phyloP scores from a whole-genome alignment of 768 basidiomycete genomes.

The Boletus tomentosulus region DNA sequence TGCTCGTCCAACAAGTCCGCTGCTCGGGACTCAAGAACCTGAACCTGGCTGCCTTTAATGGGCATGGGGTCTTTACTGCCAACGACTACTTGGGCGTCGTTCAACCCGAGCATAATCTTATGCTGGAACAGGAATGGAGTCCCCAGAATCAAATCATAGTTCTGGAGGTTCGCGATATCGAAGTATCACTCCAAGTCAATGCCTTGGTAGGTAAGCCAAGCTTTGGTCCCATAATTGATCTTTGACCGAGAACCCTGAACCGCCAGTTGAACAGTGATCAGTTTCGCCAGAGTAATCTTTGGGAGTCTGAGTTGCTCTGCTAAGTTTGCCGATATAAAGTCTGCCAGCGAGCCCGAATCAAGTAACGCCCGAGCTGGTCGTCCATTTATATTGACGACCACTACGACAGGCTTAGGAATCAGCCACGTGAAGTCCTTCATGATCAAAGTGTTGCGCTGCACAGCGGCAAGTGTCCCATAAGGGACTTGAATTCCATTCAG shows the following conservation, averaged over 20 bases:
- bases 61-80: constrained; percentile 7
- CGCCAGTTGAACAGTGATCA: constrained; percentile 28
- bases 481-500: too few relatives aligned
- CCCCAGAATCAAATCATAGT: constrained; percentile 37
- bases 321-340: constrained; percentile 29
- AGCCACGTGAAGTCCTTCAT: neutral
- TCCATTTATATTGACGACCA: constrained; percentile 15
- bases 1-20: neutral
- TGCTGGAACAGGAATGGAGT: constrained; percentile 37
- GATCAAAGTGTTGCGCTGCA: neutral
- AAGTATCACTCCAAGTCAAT: constrained; percentile 27
- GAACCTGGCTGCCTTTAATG: constrained; percentile 10
- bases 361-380: constrained; percentile 16
- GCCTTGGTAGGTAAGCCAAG: constrained; percentile 10
- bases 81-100: constrained; percentile 14
- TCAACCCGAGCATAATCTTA: constrained; percentile 26
- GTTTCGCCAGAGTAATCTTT: constrained; percentile 15
- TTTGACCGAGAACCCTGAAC: constrained; percentile 27
- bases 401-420: constrained; percentile 12
- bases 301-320: constrained; percentile 26
- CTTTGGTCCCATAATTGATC: constrained; percentile 18
- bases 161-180: constrained; percentile 35
- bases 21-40: neutral
- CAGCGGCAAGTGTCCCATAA: neutral
- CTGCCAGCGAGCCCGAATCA: constrained; percentile 25